Percentiles rank a stretch among this genome's conserved stretches.
These are phyloP conservation scores for Malus orientalis DNA, from an alignment of 306 rosid species.

Conservation along the genomic window DNA sequence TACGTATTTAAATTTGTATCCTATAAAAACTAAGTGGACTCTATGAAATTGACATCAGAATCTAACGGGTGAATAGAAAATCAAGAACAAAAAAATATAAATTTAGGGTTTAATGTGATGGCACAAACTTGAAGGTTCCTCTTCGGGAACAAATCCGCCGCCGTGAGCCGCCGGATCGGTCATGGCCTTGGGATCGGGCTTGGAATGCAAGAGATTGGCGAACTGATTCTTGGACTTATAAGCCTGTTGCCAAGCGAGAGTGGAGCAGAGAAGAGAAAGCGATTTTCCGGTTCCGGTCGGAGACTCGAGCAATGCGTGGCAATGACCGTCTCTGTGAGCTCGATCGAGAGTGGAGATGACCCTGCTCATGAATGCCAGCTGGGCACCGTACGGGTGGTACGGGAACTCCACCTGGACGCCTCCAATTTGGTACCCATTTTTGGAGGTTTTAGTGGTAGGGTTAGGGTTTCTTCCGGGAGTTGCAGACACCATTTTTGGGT, in stretches of 20 bases:
- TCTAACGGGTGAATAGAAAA: neutral
- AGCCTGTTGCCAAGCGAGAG: constrained; percentile 81
- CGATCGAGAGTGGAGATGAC: constrained; percentile 81
- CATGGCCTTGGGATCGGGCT: constrained; percentile 49
- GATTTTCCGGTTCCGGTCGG: constrained; percentile 96
- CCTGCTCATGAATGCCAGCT: constrained; percentile 82
- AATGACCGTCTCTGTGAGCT: constrained; percentile 74
- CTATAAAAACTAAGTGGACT: neutral
- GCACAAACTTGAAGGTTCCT: constrained; percentile 24
- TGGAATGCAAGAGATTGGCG: constrained; percentile 20
- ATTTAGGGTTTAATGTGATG: neutral
- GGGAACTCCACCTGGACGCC: constrained; percentile 83
- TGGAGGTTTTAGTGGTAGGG: constrained; percentile 29
- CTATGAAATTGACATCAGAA: neutral
- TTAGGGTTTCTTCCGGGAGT: constrained; percentile 24
- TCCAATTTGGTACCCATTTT: constrained; percentile 65
- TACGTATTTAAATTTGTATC: too few relatives aligned
- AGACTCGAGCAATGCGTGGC: constrained; percentile 90
- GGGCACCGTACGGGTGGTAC: constrained; percentile 80
- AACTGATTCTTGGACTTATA: constrained; percentile 30
- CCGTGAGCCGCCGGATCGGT: constrained; percentile 63
- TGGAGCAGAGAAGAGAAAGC: constrained; percentile 85
- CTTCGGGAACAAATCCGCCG: constrained; percentile 75
- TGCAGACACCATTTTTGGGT: constrained; percentile 36
- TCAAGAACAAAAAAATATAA: neutral